Evolutionary conservation across 768 basidiomycete genomes (phyloP), one percentile per base, ranked within the genome.

Genomic region (Termitomyces sp.): DNA sequence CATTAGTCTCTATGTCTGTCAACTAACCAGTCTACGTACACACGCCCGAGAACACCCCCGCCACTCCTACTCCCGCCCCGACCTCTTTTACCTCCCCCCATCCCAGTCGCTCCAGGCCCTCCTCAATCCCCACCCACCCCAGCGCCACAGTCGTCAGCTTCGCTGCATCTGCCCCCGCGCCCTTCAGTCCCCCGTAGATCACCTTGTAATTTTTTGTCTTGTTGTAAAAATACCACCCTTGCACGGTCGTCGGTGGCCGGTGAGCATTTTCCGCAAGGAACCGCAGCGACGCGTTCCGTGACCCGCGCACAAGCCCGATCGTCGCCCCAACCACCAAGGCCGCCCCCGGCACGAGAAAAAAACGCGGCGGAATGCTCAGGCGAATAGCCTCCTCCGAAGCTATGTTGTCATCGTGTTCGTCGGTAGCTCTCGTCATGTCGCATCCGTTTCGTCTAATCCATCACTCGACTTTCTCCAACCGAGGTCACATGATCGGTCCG

Each of bases 181-280:
- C 85, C 65, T 82, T 83, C 68, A 95, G 68, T 9, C 82, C 93
- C 0, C 82, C 88, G 60, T 86, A 79, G 67, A 93, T 80, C 64
- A 94, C 84, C 64, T 83, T 79, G 78, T 95, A 95, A 77, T 95
- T 95, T 72, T 95, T 96, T 30, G 92, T 94, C 78, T 95, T 95
- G 70, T 93, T 90, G 84, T 96, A 95, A 65, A 93, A 89, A 72
- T 95, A 96, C 93, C 94, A 95, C 58, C 94, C 94, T 64, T 88
- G 84, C 57, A 93, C 81, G 32, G 94, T 96, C 64, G 74, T 87
- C 22, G 93, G 93, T 48, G 89, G 81, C 55, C 91, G 81, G 72
- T 96, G 94, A 44, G 87, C 93, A 70, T 96, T 95, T 72, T 96
- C 93, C n/a, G 93, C 93, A 50, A 95, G 80, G 71, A 90, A 95